A percentile compares a stretch with the other conserved stretches of the same genome.
Conservation (phyloP, 2,329 filamentous ascomycete genomes). For the Penicillium digitatum region DNA sequence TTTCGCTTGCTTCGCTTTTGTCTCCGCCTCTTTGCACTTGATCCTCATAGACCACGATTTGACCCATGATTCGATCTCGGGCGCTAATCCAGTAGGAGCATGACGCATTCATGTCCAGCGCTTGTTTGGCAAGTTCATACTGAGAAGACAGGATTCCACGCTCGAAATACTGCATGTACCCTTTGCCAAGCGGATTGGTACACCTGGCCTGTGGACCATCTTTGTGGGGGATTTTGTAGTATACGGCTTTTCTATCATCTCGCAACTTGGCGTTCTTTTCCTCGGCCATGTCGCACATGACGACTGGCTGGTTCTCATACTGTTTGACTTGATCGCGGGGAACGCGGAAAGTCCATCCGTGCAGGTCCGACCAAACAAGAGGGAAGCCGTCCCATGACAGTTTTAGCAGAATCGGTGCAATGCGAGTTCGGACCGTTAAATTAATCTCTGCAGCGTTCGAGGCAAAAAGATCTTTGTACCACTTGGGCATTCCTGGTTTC, state of each 20-base stretch:
- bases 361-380: conserved; percentile 85
- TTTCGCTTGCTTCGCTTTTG: conserved; percentile 19
- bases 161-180: conserved; percentile 87
- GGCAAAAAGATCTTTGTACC: conserved; percentile 88
- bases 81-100: conserved; percentile 99
- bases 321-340: conserved; percentile 57
- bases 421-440: conserved; percentile 78
- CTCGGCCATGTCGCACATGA: conserved; percentile 69
- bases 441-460: conserved; percentile 64
- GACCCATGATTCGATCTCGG: conserved; percentile 85
- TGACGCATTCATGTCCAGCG: conserved; percentile 95
- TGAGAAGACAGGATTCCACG: conserved; percentile 82
- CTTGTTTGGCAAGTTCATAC: conserved; percentile 86
- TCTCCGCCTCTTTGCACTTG: conserved; percentile 44
- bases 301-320: conserved; percentile 69
- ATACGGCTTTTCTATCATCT: conserved; percentile 63
- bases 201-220: conserved; percentile 84
- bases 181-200: conserved; percentile 82
- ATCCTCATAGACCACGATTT: conserved; percentile 85
- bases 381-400: conserved; percentile 87
- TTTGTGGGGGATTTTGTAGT: conserved; percentile 95
- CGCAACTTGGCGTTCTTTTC: conserved; percentile 64
- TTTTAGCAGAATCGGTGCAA: conserved; percentile 78
- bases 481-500: conserved; percentile 87
- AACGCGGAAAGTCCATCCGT: conserved; percentile 90